Evolutionary conservation across 495 filamentous ascomycete species (phyloP).

Genomic region (Penicillium soppii): DNA sequence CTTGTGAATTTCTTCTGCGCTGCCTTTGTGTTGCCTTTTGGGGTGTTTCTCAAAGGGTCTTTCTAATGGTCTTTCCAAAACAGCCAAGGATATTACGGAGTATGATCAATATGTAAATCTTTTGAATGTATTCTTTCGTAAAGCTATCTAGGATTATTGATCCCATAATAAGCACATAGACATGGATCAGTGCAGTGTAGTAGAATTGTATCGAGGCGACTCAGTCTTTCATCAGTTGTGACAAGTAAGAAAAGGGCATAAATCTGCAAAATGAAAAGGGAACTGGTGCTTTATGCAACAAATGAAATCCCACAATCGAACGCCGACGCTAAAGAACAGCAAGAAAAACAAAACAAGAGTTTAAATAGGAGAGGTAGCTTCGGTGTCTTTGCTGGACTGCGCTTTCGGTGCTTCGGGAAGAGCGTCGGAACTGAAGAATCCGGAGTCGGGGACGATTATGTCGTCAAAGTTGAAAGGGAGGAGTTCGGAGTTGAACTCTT

Average conservation of each 20-base stretch:
- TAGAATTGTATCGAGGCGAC: constrained; percentile 8
- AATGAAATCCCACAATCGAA: constrained; percentile 21
- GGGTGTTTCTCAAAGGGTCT: too few relatives aligned
- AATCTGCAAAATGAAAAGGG: constrained; percentile 6
- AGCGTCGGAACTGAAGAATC: constrained; percentile 43
- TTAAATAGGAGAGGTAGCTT: constrained; percentile 13
- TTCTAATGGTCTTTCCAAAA: too few relatives aligned
- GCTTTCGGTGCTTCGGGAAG: constrained; percentile 29
- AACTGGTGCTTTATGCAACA: constrained; percentile 7
- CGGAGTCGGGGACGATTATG: constrained; percentile 33
- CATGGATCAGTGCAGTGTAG: neutral
- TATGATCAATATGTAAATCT: too few relatives aligned
- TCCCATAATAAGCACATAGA: neutral
- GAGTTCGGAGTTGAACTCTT: constrained; percentile 27
- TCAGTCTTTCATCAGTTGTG: constrained; percentile 18
- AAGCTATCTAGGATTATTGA: neutral
- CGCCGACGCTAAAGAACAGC: constrained; percentile 39
- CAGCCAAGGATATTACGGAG: too few relatives aligned
- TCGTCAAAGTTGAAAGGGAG: constrained; percentile 33
- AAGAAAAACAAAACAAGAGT: constrained; percentile 5
- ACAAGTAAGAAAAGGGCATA: constrained; percentile 5
- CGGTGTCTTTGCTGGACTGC: constrained; percentile 17
- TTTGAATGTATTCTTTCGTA: constrained; percentile 2
- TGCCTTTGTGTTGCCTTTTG: too few relatives aligned
- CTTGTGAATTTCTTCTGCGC: too few relatives aligned